Conservation (phyloP, 306 rosid genomes). For the Dryas drummondii region DNA sequence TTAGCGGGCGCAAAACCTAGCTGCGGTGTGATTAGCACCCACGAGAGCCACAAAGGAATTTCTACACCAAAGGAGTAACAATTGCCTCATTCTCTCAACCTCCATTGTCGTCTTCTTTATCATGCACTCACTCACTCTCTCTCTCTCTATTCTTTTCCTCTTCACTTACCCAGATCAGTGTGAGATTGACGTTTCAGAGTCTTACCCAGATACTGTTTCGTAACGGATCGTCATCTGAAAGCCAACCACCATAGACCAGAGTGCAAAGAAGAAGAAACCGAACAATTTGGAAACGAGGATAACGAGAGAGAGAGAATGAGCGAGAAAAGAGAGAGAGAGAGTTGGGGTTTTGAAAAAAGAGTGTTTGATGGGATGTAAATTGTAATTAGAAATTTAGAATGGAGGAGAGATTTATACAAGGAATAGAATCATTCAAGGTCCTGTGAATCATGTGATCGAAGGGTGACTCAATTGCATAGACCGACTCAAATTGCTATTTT, state of each 20-base stretch:
- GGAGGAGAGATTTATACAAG: neutral
- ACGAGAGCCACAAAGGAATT: slow-evolving; percentile 55
- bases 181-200: slow-evolving; percentile 20
- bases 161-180: slow-evolving; percentile 13
- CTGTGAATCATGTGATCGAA: neutral
- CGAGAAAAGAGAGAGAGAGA: neutral
- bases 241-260: slow-evolving; percentile 9
- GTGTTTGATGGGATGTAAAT: neutral
- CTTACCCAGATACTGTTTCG: slow-evolving; percentile 12
- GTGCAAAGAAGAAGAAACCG: too few species aligned
- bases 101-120: slow-evolving; percentile 40
- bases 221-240: slow-evolving; percentile 29
- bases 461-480: neutral
- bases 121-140: neutral
- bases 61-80: slow-evolving; percentile 50
- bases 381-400: neutral
- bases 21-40: slow-evolving; percentile 82
- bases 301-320: slow-evolving; percentile 10
- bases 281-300: neutral
- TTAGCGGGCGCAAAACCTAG: slow-evolving; percentile 76
- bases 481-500: neutral
- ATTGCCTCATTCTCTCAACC: slow-evolving; percentile 42
- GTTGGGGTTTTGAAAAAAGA: neutral
- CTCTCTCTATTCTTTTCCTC: neutral
- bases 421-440: neutral